Percentiles rank a stretch among this genome's conserved stretches.
These are phyloP conservation scores for Nyssa sinensis DNA, from an alignment of 148 eudicot genomes.

Conservation along the genomic window DNA sequence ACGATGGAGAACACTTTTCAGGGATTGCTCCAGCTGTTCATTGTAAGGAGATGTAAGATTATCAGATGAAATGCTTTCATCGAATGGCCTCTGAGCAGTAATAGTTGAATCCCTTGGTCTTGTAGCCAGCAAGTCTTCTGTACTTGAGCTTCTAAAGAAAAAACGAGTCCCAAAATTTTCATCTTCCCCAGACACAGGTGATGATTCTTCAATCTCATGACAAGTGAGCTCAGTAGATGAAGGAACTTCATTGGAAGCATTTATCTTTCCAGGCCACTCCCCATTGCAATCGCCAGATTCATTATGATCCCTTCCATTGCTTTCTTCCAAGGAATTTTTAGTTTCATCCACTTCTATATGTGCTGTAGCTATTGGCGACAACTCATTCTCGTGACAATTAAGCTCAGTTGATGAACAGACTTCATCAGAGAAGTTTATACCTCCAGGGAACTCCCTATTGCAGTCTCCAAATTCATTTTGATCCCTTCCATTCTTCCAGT, in stretches of 20 bases:
- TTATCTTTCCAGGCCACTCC: background rate
- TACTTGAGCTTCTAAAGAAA: slow-evolving; percentile 17
- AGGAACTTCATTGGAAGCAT: slow-evolving; percentile 12
- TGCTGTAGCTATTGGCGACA: no score
- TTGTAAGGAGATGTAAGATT: slow-evolving; percentile 21
- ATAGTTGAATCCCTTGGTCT: slow-evolving; percentile 15
- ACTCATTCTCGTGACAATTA: slow-evolving; percentile 13
- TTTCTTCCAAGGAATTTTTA: slow-evolving; percentile 15
- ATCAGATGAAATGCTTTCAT: slow-evolving; percentile 28
- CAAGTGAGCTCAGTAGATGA: slow-evolving; percentile 20
- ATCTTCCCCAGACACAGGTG: slow-evolving; percentile 17
- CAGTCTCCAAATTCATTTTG: slow-evolving; percentile 6
- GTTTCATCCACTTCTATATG: slow-evolving; percentile 11
- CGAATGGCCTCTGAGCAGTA: slow-evolving; percentile 19
- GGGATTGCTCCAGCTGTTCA: slow-evolving; percentile 30
- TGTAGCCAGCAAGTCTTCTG: slow-evolving; percentile 10
- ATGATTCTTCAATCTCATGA: slow-evolving; percentile 19
- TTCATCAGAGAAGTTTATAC: slow-evolving; percentile 2
- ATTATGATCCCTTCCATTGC: slow-evolving; percentile 1
- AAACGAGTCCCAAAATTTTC: slow-evolving; percentile 15
- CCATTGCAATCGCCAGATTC: background rate
- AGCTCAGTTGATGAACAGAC: slow-evolving; percentile 9
- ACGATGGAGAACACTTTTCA: slow-evolving; percentile 8
- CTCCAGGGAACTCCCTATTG: background rate
- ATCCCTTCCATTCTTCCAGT: background rate